Evolutionary conservation across 257 asterid species (phyloP), one percentile per base, ranked within the genome.

Genomic region (Echium plantagineum): DNA sequence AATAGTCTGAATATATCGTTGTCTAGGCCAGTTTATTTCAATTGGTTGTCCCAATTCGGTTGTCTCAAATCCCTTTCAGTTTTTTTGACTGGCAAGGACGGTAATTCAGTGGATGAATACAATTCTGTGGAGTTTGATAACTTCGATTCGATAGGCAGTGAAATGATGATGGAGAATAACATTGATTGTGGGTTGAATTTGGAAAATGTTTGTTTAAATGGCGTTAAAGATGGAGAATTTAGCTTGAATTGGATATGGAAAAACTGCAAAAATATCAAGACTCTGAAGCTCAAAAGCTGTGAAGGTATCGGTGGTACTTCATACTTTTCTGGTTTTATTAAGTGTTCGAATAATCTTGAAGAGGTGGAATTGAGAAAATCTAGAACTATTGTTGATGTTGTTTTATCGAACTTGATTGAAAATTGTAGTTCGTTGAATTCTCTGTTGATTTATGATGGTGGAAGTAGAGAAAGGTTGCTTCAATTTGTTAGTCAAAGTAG

Each of bases 391-490:
- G 75, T 72, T 52, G 85, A 80, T 66, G 70, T 42, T 6, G 79
- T 89, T 17, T 28, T 86, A 60, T 38, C 80, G 22, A 81, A 69
- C 52, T 69, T 90, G 26, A 71, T 81, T 9, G 85, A 80, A 18
- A 59, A 49, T 53, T 80, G 64, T 38, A 66, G 58, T 64, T 73
- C 85, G 65, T 67, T 90, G 20, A 71, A 65, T 22, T 81, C 90
- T 21, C 46, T 90, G 19, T 35, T 78, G 71, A 57, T 90, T 21
- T 77, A 90, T 63, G 96, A 90, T 67, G 96, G 97, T 21, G 90
- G 90, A 4, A 76, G 82, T 57, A 80, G 71, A 53, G 84, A 81
- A 51, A 79, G 89, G 2, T 65, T 90, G 75, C 84, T 81, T 60
- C 88, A 75, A 21, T 90, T 90, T 77, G 58, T 87, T 4, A 70